Conservation (phyloP, 306 rosid species). For the Glycyrrhiza uralensis region DNA sequence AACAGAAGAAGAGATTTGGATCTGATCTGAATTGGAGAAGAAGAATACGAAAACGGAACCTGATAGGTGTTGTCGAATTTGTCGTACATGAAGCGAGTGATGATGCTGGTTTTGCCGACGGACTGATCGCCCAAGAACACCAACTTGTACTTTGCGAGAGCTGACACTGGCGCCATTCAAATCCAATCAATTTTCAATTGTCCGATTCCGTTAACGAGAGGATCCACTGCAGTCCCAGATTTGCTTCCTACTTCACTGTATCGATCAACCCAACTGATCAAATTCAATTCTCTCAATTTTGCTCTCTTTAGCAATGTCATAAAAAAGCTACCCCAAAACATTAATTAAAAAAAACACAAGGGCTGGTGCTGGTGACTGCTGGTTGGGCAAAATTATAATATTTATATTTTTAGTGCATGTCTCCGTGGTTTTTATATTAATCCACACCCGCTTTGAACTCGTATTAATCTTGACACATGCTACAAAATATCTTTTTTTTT, state of each 20-base stretch:
- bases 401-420: neutral
- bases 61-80: slow-evolving; percentile 63
- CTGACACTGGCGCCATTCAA: slow-evolving; percentile 60
- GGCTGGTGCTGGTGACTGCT: neutral
- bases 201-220: neutral
- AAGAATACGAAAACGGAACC: slow-evolving; percentile 14
- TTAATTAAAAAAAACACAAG: neutral
- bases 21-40: slow-evolving; percentile 39
- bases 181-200: too few relatives aligned
- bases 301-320: neutral
- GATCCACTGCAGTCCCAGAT: neutral
- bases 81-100: slow-evolving; percentile 66
- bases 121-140: slow-evolving; percentile 65
- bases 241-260: neutral
- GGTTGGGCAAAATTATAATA: neutral
- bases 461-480: too few relatives aligned
- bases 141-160: slow-evolving; percentile 57
- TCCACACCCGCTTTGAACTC: too few relatives aligned
- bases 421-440: slow-evolving; percentile 3
- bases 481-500: too few relatives aligned
- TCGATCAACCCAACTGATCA: neutral
- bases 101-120: slow-evolving; percentile 64
- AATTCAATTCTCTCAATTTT: neutral
- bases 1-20: neutral
- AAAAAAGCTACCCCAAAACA: neutral